Evolutionary conservation across 1,139 yeast species (phyloP), one percentile per base, ranked within the genome.

Genomic region (Neolecta irregularis): DNA sequence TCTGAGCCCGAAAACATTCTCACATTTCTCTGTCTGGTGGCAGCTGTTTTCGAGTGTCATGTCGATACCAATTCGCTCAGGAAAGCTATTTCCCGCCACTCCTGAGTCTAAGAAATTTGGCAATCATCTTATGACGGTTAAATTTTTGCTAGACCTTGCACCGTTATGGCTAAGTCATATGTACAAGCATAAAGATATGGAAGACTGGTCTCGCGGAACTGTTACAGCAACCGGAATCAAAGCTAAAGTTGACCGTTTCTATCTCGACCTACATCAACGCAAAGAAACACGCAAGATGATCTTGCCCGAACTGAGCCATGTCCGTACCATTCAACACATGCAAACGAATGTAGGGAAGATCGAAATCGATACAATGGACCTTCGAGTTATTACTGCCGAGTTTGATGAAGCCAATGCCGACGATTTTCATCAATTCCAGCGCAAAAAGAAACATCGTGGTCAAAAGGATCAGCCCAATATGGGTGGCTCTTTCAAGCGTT

Each of bases 11-110:
- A 56, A 64, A 26, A 65, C 76, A 0, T 61, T 81, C 44, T 56
- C 58, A 8, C 77, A 77, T 46, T 85, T 85, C 58, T 71, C 69
- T 48, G 56, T 59, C 26, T 88, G 96, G 96, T 83, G 94, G 93
- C 57, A 64, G 34, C 64, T 75, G 37, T 72, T 88, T 48, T 71
- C 75, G 18, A 71, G 79, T 31, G 67, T 69, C 22, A 59, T 76
- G 21, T 74, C 92, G 4, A 59, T 80, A 24, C 94, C 96, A 0
- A 66, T 80, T 3, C 66, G 81, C 40, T 65, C 67, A 29, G 96
- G 96, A 0, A 57, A 58, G 9, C 53, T 88, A 16, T 88, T 79
- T 51, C 68, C 65, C 13, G 11, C 22, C 7, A 55, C 62, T 11
- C 54, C 51, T 31, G 47, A 54, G 44, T 47, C 58, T 16, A 56